Percentiles rank a stretch among this genome's conserved stretches.
phyloP scores from a whole-genome alignment of 225 moss, liverwort and hornwort genomes.

The Pseudoscleropodium purum region DNA sequence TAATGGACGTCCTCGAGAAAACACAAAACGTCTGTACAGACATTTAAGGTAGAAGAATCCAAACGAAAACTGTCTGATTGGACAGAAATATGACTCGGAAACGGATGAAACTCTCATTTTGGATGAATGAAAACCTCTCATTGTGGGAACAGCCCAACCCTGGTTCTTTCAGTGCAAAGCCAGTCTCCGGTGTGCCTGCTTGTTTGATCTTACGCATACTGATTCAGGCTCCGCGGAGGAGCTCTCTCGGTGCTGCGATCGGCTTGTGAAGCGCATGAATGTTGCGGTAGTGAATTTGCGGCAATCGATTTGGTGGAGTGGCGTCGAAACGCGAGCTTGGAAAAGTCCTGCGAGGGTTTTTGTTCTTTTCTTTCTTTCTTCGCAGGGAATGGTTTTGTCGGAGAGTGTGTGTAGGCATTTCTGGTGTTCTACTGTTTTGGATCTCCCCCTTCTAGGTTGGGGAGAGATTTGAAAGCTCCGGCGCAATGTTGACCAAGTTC shows the following conservation, averaged over 20 bases:
- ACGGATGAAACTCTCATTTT: not conserved
- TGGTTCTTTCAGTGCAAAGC: not conserved
- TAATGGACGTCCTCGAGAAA: too few relatives aligned
- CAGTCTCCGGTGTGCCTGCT: not conserved
- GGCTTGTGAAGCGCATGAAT: not conserved
- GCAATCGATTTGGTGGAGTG: not conserved
- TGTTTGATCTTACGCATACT: not conserved
- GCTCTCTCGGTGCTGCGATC: conserved; percentile 7
- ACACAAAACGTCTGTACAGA: not conserved
- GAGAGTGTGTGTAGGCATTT: not conserved
- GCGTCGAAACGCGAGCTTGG: not conserved
- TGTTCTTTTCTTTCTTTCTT: not conserved
- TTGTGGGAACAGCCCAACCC: not conserved
- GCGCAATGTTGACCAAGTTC: conserved; percentile 92
- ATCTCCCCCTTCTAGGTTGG: not conserved
- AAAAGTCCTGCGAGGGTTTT: not conserved
- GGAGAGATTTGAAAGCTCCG: conserved; percentile 1
- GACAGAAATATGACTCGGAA: not conserved
- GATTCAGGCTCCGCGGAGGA: not conserved
- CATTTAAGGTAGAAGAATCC: not conserved
- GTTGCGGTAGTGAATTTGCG: not conserved
- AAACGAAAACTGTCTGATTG: not conserved
- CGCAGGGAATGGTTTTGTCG: not conserved
- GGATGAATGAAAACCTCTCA: not conserved
- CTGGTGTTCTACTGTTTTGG: not conserved